phyloP scores from a whole-genome alignment of 176 grass and related monocot genomes.

The Secale cereale region DNA sequence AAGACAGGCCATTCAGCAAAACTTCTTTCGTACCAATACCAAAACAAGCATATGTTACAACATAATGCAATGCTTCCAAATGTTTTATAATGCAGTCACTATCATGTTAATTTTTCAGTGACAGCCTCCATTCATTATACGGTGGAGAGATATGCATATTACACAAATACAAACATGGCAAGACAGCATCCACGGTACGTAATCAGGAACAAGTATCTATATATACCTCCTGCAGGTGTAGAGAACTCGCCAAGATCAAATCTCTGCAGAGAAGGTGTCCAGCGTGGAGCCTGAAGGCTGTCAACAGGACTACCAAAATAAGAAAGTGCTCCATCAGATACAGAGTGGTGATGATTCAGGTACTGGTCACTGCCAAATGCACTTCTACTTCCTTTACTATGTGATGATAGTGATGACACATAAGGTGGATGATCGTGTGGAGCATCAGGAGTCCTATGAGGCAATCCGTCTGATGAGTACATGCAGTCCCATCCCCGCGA shows the following conservation, averaged over 20 bases:
- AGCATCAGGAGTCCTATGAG: conserved; percentile 54
- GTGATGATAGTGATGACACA: conserved; percentile 52
- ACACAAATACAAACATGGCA: neutral
- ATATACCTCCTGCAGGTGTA: conserved; percentile 71
- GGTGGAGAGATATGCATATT: neutral
- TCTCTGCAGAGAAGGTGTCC: conserved; percentile 84
- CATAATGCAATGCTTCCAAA: neutral
- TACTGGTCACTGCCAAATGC: conserved; percentile 60
- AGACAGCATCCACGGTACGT: neutral
- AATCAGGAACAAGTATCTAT: conserved; percentile 20
- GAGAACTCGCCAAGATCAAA: conserved; percentile 88
- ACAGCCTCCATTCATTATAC: neutral
- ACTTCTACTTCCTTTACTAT: conserved; percentile 69
- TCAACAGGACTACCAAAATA: conserved; percentile 90
- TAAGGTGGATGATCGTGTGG: conserved; percentile 43
- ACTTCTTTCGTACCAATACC: neutral
- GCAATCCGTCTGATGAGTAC: conserved; percentile 59
- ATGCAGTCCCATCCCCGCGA: conserved; percentile 74
- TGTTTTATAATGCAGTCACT: neutral
- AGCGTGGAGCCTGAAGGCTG: conserved; percentile 63
- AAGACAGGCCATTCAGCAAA: neutral
- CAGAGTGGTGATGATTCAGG: conserved; percentile 81
- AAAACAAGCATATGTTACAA: neutral
- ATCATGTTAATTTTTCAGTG: neutral
- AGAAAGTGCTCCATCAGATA: conserved; percentile 92